Base-by-base conservation (phyloP, 129 eudicot genomes). In the Saposhnikovia divaricata region DNA sequence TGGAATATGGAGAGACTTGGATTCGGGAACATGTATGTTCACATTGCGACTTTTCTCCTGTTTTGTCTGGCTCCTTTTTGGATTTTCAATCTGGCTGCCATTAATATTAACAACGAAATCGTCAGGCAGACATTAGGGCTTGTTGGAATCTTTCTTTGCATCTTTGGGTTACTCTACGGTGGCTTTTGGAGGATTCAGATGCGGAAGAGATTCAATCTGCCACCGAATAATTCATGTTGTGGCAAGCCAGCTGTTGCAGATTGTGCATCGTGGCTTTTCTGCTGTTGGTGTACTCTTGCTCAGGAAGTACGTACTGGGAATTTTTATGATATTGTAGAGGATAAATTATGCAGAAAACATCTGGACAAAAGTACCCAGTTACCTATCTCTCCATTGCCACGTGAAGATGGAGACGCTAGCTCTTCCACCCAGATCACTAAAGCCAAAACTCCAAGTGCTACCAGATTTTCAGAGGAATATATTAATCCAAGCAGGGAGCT, bases 1-100 rank as follows among this genome's bases (percentile, higher is more conserved):
- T 92, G 98, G 98, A 95, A 95, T 70, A 92, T 92, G 98, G 98
- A 92, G 89, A 85, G 97, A 47, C 91, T 95, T 12, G 98, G 98
- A 78, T 92, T 95, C 28, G 98, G 98, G 19, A 95, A 95, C 87
- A 90, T 90, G 98, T 95, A 95, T 38, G 98, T 95, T 51, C 98
- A 95, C 80, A 92, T 92, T 10, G 97, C 91, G 4, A 95, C 98
- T 8, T 95, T 95, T 83, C 87, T 95, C 44, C 82, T 95, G 9
- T 95, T 95, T 66, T 95, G 98, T 84, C 69, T 86, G 82, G 97
- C 98, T 16, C 98, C 98, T 40, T 95, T 89, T 82, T 95, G 90
- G 91, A 90, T 95, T 16, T 92, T 95, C 84, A 90, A 89, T 79
- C 76, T 95, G 85, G 98, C 98, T 63, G 98, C 96, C 51, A 79